Percentiles rank a stretch among this genome's conserved stretches.
Conservation (phyloP, 2,329 filamentous ascomycete species). For the Cadophora sp. region DNA sequence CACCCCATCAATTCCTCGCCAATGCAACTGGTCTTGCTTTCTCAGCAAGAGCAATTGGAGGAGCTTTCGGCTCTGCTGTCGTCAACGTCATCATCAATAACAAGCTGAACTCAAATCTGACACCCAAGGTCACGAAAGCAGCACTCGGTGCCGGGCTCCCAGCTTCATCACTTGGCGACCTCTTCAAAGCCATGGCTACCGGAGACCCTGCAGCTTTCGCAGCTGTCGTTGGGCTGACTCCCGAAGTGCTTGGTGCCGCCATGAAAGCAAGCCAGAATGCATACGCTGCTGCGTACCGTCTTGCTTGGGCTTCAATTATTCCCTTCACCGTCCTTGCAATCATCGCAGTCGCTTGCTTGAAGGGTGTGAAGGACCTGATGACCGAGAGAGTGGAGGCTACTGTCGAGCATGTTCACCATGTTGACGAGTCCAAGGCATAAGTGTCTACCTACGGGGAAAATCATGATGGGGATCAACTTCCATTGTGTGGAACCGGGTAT, state of each 20-base stretch:
- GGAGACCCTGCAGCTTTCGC: conserved; percentile 38
- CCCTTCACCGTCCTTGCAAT: conserved; percentile 58
- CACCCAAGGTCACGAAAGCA: conserved; percentile 48
- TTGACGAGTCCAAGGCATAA: conserved; percentile 19
- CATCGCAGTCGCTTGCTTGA: conserved; percentile 51
- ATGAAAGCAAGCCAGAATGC: conserved; percentile 50
- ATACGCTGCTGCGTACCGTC: conserved; percentile 55
- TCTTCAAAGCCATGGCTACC: conserved; percentile 49
- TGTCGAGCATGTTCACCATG: conserved; percentile 48
- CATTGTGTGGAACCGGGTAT: not conserved
- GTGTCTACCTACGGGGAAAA: not conserved
- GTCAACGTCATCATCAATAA: conserved; percentile 60
- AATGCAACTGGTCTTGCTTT: conserved; percentile 61
- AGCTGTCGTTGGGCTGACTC: conserved; percentile 40
- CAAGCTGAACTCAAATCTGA: conserved; percentile 50
- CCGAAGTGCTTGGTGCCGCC: conserved; percentile 48
- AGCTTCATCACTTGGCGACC: conserved; percentile 44
- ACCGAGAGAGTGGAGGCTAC: conserved; percentile 61
- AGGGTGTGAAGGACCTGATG: conserved; percentile 58
- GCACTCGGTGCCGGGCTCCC: conserved; percentile 53
- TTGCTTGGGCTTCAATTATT: conserved; percentile 58
- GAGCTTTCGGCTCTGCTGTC: conserved; percentile 59
- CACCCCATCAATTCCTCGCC: conserved; percentile 58
- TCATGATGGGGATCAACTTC: too few relatives aligned
- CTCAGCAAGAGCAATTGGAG: conserved; percentile 60